Evolutionary conservation across 495 filamentous ascomycete species (phyloP).

Genomic region (Arthonia radiata): DNA sequence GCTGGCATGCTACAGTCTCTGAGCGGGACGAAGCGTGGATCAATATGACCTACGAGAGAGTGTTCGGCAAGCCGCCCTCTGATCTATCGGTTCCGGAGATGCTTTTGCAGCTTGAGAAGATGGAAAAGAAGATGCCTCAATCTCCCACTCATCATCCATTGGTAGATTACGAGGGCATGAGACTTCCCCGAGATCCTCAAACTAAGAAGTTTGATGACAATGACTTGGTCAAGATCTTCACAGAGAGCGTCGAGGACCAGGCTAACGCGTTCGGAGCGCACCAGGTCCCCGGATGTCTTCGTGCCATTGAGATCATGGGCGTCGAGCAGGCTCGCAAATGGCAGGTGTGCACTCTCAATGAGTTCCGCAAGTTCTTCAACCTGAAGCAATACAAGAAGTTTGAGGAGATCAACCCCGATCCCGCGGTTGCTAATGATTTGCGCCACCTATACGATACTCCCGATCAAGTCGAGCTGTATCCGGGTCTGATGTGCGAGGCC

Average conservation of each 20-base stretch:
- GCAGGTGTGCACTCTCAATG: constrained; percentile 66
- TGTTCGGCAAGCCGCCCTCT: constrained; percentile 35
- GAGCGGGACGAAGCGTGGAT: constrained; percentile 53
- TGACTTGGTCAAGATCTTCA: constrained; percentile 35
- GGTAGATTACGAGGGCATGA: too few relatives aligned
- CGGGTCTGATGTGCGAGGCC: constrained; percentile 60
- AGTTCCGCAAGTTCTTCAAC: constrained; percentile 63
- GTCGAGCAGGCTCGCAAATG: constrained; percentile 66
- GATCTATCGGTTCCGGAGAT: constrained; percentile 31
- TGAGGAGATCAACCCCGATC: constrained; percentile 63
- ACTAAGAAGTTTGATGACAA: constrained; percentile 27
- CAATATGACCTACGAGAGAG: constrained; percentile 30
- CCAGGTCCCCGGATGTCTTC: constrained; percentile 48
- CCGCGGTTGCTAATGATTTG: constrained; percentile 43
- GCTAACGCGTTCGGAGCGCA: constrained; percentile 40
- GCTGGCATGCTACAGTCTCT: constrained; percentile 61
- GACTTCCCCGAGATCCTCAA: not conserved
- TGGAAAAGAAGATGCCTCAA: constrained; percentile 27
- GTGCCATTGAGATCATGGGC: constrained; percentile 57
- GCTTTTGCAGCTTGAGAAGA: constrained; percentile 29
- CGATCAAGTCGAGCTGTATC: constrained; percentile 61
- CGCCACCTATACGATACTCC: constrained; percentile 55
- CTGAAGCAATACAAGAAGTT: constrained; percentile 53
- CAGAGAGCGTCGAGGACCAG: constrained; percentile 32
- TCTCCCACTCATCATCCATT: constrained; percentile 43